phyloP scores from a whole-genome alignment of 768 basidiomycete genomes.

The Leccinum arenicola region DNA sequence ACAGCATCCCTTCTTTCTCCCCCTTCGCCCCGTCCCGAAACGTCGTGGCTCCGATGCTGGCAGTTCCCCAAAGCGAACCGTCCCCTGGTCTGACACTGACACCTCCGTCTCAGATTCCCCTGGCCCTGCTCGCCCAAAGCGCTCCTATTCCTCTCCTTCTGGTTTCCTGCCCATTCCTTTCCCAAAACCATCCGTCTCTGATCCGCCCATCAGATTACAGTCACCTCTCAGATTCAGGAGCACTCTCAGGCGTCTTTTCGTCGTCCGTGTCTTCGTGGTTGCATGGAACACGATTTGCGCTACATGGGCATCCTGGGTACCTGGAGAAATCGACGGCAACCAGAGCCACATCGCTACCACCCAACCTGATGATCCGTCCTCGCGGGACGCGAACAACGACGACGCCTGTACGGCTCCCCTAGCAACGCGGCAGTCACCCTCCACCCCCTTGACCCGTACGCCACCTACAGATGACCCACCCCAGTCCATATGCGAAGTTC shows the following conservation, averaged over 20 bases:
- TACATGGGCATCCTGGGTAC: conserved; percentile 50
- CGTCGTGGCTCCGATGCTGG: conserved; percentile 29
- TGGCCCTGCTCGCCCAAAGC: conserved; percentile 40
- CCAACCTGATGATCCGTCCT: conserved; percentile 9
- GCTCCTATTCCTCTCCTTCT: conserved; percentile 65
- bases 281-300: conserved; percentile 69
- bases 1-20: conserved; percentile 31
- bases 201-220: conserved; percentile 36
- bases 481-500: conserved; percentile 6
- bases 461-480: conserved; percentile 18
- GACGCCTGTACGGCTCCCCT: conserved; percentile 20
- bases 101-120: conserved; percentile 34
- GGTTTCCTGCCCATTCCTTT: conserved; percentile 41
- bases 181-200: conserved; percentile 28
- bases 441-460: conserved; percentile 24
- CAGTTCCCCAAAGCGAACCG: conserved; percentile 43
- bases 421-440: conserved; percentile 17
- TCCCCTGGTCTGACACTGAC: conserved; percentile 55
- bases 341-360: conserved; percentile 7
- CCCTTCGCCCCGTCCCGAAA: conserved; percentile 19
- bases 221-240: conserved; percentile 37
- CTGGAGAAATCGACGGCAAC: conserved; percentile 22
- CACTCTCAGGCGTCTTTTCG: conserved; percentile 58
- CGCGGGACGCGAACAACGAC: conserved; percentile 8
- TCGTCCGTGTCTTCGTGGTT: conserved; percentile 65